A percentile compares a stretch with the other conserved stretches of the same genome.
Evolutionary conservation across 2,329 filamentous ascomycete genomes (phyloP).

Genomic region (Ophiostoma fasciatum): DNA sequence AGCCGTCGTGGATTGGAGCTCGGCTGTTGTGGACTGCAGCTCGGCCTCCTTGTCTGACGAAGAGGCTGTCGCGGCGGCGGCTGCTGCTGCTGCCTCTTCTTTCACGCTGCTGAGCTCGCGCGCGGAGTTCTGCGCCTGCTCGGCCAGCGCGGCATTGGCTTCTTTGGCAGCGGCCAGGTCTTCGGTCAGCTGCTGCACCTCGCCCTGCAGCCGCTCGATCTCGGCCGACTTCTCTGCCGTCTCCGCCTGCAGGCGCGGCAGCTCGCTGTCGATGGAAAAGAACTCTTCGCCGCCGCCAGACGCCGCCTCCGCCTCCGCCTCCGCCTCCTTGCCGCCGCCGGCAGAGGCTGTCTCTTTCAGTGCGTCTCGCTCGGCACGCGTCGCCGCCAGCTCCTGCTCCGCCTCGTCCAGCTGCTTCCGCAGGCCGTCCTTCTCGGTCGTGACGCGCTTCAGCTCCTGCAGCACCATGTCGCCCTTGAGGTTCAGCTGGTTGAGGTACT

Average conservation of each 20-base stretch:
- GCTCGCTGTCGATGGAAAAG: slow-evolving; percentile 84
- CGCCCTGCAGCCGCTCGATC: slow-evolving; percentile 52
- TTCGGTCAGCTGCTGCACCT: slow-evolving; percentile 51
- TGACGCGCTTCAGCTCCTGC: slow-evolving; percentile 80
- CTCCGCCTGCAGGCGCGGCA: slow-evolving; percentile 66
- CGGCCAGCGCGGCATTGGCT: slow-evolving; percentile 49
- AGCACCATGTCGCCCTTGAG: slow-evolving; percentile 83
- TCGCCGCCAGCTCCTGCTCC: slow-evolving; percentile 51
- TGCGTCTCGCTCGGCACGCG: too few relatives aligned
- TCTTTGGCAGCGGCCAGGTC: slow-evolving; percentile 55
- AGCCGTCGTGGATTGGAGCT: background rate
- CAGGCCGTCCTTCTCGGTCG: slow-evolving; percentile 63
- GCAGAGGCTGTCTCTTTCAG: too few relatives aligned
- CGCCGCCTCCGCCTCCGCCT: slow-evolving; percentile 7
- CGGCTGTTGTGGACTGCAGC: background rate
- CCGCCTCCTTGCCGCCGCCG: slow-evolving; percentile 21
- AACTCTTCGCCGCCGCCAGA: slow-evolving; percentile 57
- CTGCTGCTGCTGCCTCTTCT: background rate
- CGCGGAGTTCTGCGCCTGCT: too few relatives aligned
- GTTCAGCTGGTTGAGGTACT: slow-evolving; percentile 80
- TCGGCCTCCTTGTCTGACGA: background rate
- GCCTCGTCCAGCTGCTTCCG: slow-evolving; percentile 63
- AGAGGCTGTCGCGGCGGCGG: background rate
- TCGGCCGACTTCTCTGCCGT: slow-evolving; percentile 52
- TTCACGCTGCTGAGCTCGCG: too few relatives aligned